Evolutionary conservation across 2,329 filamentous ascomycete genomes (phyloP).

Genomic region (Graphilbum sp.): DNA sequence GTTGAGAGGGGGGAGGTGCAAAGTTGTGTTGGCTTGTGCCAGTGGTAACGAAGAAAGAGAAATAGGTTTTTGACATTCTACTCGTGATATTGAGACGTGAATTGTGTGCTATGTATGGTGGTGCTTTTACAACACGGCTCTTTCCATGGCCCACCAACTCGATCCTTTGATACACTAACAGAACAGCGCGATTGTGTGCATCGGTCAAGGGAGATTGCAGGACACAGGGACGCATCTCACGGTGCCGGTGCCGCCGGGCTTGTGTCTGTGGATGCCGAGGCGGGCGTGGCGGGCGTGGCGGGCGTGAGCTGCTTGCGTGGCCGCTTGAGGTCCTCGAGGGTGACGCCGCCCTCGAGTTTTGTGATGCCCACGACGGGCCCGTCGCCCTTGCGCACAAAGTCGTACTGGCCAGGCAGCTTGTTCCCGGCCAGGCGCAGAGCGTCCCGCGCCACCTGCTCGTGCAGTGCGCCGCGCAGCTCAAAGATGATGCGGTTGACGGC

Average conservation of each 20-base stretch:
- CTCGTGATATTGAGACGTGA: too few species aligned
- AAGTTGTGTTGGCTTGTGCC: too few species aligned
- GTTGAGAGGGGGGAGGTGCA: too few species aligned
- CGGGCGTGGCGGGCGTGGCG: slow-evolving; percentile 4
- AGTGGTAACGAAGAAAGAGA: too few species aligned
- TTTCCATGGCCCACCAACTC: too few species aligned
- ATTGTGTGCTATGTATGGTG: too few species aligned
- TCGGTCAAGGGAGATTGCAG: too few species aligned
- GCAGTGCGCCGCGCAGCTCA: slow-evolving; percentile 77
- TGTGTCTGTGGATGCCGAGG: slow-evolving; percentile 12
- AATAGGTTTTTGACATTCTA: too few species aligned
- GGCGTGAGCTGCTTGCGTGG: slow-evolving; percentile 46
- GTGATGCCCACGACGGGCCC: slow-evolving; percentile 82
- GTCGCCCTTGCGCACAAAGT: slow-evolving; percentile 89
- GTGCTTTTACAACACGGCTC: too few species aligned
- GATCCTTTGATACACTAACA: too few species aligned
- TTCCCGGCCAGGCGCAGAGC: slow-evolving; percentile 87
- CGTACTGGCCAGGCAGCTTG: slow-evolving; percentile 82
- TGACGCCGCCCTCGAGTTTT: slow-evolving; percentile 67
- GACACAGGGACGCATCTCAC: too few species aligned
- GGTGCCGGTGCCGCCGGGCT: background rate
- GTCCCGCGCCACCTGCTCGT: slow-evolving; percentile 88
- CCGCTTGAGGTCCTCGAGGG: slow-evolving; percentile 66
- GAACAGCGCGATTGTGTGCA: too few species aligned
- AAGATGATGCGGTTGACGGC: slow-evolving; percentile 85